Evolutionary conservation across 345 rosid genomes (phyloP).

Genomic region (Eucalyptus erythrocorys): DNA sequence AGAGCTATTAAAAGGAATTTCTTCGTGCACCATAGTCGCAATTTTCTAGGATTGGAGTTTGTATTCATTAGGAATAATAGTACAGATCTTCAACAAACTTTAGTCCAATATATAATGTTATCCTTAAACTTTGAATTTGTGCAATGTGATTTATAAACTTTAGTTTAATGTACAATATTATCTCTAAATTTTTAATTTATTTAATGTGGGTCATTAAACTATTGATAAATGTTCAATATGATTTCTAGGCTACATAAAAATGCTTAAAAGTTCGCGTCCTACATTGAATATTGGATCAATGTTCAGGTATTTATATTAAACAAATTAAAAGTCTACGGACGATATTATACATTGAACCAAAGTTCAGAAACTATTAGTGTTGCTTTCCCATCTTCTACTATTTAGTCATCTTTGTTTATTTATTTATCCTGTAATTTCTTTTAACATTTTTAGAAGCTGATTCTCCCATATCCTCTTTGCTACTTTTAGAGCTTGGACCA

Average conservation of each 20-base stretch:
- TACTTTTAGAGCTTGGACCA: background rate
- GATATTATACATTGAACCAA: accelerated
- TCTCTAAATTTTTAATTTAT: background rate
- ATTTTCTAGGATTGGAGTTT: background rate
- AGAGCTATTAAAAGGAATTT: background rate
- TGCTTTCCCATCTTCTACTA: accelerated
- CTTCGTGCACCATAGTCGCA: background rate
- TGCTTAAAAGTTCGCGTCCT: accelerated
- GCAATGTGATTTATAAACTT: accelerated
- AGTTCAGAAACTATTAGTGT: accelerated
- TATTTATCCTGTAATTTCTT: background rate
- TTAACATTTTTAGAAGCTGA: background rate
- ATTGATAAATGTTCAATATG: background rate
- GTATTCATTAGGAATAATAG: background rate
- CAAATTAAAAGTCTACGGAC: accelerated
- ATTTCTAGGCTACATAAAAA: accelerated
- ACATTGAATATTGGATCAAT: accelerated
- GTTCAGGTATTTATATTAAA: background rate
- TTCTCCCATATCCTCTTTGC: background rate
- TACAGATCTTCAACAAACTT: background rate
- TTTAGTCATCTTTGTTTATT: background rate
- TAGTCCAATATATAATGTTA: accelerated
- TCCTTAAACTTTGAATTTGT: background rate
- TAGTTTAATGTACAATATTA: accelerated
- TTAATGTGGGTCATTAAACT: accelerated